A percentile compares a stretch with the other conserved stretches of the same genome.
Conservation (phyloP, 148 eudicot genomes). For the Heliosperma pusillum region DNA sequence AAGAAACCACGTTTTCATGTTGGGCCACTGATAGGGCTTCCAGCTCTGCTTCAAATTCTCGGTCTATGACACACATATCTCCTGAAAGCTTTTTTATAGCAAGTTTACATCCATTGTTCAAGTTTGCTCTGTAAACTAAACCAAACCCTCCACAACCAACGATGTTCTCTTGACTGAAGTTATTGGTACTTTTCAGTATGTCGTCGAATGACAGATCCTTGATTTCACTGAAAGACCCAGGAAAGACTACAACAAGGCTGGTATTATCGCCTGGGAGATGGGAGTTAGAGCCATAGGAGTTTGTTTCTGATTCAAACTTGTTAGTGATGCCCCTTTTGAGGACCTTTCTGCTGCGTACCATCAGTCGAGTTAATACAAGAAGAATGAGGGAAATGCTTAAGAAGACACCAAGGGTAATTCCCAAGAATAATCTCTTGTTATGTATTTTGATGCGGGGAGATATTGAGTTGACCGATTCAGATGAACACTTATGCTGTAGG, state of each 20-base stretch:
- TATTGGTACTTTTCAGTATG: conserved; percentile 71
- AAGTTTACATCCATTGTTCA: conserved; percentile 60
- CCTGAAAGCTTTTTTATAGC: conserved; percentile 90
- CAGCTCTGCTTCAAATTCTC: conserved; percentile 92
- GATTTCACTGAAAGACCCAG: conserved; percentile 40
- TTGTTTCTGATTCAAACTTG: conserved; percentile 37
- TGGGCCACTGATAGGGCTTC: conserved; percentile 81
- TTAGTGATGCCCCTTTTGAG: conserved; percentile 45
- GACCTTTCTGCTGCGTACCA: conserved; percentile 58
- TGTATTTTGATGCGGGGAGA: conserved; percentile 27
- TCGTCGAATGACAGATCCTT: conserved; percentile 57
- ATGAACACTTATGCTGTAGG: conserved; percentile 40
- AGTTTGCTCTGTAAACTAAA: conserved; percentile 81
- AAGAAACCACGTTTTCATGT: conserved; percentile 75
- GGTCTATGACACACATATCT: conserved; percentile 85
- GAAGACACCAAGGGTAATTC: conserved; percentile 56
- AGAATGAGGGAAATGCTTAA: conserved; percentile 48
- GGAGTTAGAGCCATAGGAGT: conserved; percentile 45
- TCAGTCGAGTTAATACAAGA: conserved; percentile 37
- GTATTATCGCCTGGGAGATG: conserved; percentile 42
- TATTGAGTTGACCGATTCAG: conserved; percentile 22
- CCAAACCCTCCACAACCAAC: conserved; percentile 97
- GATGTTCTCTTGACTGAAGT: conserved; percentile 80
- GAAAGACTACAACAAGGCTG: conserved; percentile 64
- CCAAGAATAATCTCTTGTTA: conserved; percentile 48